Conservation (phyloP, 345 rosid genomes). For the Euphorbia peplus region DNA sequence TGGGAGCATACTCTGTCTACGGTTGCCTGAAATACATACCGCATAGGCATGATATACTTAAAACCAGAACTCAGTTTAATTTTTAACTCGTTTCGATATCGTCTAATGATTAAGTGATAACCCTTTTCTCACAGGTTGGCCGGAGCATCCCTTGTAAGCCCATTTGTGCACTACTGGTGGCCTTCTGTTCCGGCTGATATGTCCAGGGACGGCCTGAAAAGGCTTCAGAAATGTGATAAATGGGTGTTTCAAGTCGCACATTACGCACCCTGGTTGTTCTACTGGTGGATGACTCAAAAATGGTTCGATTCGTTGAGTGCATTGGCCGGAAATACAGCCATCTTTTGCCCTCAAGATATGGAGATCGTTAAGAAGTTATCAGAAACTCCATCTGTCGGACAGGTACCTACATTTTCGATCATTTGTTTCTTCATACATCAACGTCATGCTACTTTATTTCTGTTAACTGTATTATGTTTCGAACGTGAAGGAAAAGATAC, state of each 20-base stretch:
- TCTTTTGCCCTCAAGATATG: slow-evolving; percentile 45
- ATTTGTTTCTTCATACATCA: background rate
- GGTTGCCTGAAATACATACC: slow-evolving; percentile 82
- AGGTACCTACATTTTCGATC: slow-evolving; percentile 36
- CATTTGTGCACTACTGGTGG: slow-evolving; percentile 92
- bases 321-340: slow-evolving; percentile 35
- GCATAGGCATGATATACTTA: slow-evolving; percentile 45
- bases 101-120: background rate
- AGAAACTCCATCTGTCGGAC: slow-evolving; percentile 38
- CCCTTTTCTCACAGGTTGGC: slow-evolving; percentile 41
- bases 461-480: slow-evolving; percentile 8
- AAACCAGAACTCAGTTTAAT: background rate
- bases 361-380: slow-evolving; percentile 32
- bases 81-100: background rate
- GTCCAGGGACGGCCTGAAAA: slow-evolving; percentile 32
- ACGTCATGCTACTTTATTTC: no score
- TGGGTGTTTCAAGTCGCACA: slow-evolving; percentile 66
- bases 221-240: slow-evolving; percentile 39
- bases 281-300: slow-evolving; percentile 92
- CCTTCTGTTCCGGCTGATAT: slow-evolving; percentile 53
- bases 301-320: slow-evolving; percentile 59
- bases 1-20: slow-evolving; percentile 70
- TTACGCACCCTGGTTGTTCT: slow-evolving; percentile 64
- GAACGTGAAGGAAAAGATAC: slow-evolving; percentile 43
- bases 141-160: slow-evolving; percentile 68